Base-by-base conservation (phyloP, 2,329 filamentous ascomycete species). In the Metarhizium humberi region DNA sequence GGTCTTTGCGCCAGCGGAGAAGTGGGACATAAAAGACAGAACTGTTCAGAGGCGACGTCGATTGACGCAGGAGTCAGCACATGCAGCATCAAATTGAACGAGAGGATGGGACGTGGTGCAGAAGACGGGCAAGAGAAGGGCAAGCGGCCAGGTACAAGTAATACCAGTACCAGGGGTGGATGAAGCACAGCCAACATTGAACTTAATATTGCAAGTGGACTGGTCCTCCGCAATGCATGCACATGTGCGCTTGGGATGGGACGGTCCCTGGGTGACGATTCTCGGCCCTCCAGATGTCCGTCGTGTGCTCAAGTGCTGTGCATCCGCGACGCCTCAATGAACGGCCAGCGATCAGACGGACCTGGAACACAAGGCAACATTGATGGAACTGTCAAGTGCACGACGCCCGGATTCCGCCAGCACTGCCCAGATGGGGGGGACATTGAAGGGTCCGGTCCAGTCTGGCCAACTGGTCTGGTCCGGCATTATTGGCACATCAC, bases 11-110 rank as follows among this genome's bases (percentile, higher is more conserved):
- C 73, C 70, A 61, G 74, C 75, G 61, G 86, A 87, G 76, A 88
- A 85, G 73, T 86, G 84, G 71, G 88, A 90, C 81, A 95, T 92
- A 73, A 95, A 95, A 64, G 90, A 95, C 64, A 91, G 78, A 56
- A 95, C 90, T 95, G 69, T 60, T 50, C 40, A 51, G 46, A 46
- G 25, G 20, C 20, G 45, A 20, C 45, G 45, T 48, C 45, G 45
- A 46, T 49, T 50, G 52, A 54, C 53, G 49, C 52, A 47, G 18
- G 42, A 1, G 30, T 45, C 30, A 32, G 43, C n/a, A 42, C 32
- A 32, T 49, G 52, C 42, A 54, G 29, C 42, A 34, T 34, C 20
- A 20, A 52, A n/a, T 42, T 25, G 25, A 50, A 32, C 32, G 46
- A 10, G 25, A 55, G 32, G 48, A 51, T 29, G 49, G 40, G 10